phyloP scores from a whole-genome alignment of 2,329 filamentous ascomycete species.

The Sclerotinia sclerotiorum region DNA sequence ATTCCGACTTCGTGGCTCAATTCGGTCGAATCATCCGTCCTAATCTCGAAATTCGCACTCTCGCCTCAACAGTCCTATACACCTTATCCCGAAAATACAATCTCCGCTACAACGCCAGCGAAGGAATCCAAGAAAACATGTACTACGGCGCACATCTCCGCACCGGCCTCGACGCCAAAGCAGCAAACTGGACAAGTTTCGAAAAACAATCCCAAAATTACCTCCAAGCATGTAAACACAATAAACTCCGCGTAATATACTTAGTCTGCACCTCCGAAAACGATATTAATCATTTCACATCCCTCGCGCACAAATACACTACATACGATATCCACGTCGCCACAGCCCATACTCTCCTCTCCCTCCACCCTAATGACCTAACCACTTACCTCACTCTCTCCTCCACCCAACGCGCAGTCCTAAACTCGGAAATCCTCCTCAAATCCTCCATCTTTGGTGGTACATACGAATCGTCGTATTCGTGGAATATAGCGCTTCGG shows the following conservation, averaged over 20 bases:
- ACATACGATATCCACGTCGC: constrained; percentile 6
- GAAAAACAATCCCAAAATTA: constrained; percentile 16
- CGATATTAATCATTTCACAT: constrained; percentile 8
- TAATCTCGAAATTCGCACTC: constrained; percentile 27
- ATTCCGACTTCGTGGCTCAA: constrained; percentile 27
- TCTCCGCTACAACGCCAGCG: constrained; percentile 34
- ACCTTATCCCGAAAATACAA: constrained; percentile 37
- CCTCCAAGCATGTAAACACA: constrained; percentile 21
- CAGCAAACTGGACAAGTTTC: constrained; percentile 9
- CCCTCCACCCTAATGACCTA: background rate
- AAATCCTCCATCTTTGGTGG: constrained; percentile 20
- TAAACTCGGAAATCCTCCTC: constrained; percentile 13
- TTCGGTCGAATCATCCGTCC: constrained; percentile 36
- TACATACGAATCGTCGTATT: background rate
- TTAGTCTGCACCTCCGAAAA: background rate
- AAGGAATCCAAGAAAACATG: constrained; percentile 33
- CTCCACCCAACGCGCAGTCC: background rate
- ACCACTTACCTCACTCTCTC: constrained; percentile 1
- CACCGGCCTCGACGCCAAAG: constrained; percentile 41
- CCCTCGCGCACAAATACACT: constrained; percentile 9
- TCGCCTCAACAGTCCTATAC: constrained; percentile 35
- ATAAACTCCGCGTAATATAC: constrained; percentile 10
- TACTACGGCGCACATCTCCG: constrained; percentile 45
- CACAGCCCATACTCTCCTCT: background rate
- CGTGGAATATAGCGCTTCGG: constrained; percentile 16